Evolutionary conservation across 352 stramenopile species (phyloP).

Genomic region (Globisporangium polare): DNA sequence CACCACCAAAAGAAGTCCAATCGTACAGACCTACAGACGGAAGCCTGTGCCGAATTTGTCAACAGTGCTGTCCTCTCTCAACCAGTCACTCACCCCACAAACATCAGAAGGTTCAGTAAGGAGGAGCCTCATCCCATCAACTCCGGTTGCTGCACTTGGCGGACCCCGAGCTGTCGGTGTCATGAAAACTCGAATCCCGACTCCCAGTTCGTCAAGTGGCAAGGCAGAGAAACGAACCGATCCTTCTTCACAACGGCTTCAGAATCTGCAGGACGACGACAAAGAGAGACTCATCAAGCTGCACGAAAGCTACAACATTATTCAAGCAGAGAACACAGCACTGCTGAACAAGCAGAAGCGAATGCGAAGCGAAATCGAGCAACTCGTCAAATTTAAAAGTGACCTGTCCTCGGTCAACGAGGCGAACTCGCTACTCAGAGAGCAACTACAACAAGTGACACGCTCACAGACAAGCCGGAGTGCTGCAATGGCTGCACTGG

Average conservation of each 20-base stretch:
- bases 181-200: conserved; percentile 8
- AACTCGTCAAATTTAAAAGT: neutral
- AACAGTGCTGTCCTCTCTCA: conserved; percentile 10
- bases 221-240: neutral
- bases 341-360: conserved; percentile 3
- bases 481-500: conserved; percentile 15
- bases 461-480: neutral
- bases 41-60: conserved; percentile 12
- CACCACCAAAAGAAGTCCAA: conserved; percentile 9
- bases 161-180: neutral
- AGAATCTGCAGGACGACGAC: neutral
- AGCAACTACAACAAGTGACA: neutral
- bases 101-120: neutral
- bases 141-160: neutral
- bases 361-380: neutral
- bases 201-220: neutral
- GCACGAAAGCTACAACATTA: conserved; percentile 4
- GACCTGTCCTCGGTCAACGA: too few species aligned
- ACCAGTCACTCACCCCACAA: neutral
- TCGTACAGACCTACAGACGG: neutral
- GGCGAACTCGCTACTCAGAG: neutral
- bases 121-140: conserved; percentile 5
- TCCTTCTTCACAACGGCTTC: neutral
- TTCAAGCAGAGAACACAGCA: conserved; percentile 3
- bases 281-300: conserved; percentile 8